These are phyloP conservation scores for Ustilago bromivora DNA, from an alignment of 1,284 basidiomycete genomes.

Conservation along the genomic window DNA sequence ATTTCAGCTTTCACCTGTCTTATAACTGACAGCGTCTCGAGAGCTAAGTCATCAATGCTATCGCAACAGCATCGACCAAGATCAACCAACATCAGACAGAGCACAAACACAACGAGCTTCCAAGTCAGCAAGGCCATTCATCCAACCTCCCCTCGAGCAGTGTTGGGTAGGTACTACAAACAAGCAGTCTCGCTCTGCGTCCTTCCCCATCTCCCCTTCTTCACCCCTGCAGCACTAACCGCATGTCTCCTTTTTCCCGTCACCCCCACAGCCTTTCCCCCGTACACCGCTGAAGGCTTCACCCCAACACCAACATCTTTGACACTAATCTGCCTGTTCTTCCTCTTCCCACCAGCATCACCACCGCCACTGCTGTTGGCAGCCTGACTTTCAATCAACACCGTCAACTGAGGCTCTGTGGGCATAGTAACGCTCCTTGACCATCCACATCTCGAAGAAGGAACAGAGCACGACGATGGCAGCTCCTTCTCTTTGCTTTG, in stretches of 20 bases:
- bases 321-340: slow-evolving; percentile 1
- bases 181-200: slow-evolving; percentile 28
- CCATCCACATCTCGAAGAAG: slow-evolving; percentile 15
- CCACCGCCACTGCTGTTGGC: background rate
- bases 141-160: background rate
- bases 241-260: slow-evolving; percentile 10
- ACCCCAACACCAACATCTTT: slow-evolving; percentile 20
- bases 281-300: slow-evolving; percentile 24
- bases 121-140: background rate
- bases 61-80: too few relatives aligned
- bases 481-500: slow-evolving; percentile 36
- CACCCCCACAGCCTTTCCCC: background rate
- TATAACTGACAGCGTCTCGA: too few relatives aligned
- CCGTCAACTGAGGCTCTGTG: slow-evolving; percentile 14
- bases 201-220: slow-evolving; percentile 13
- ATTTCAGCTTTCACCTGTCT: background rate
- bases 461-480: slow-evolving; percentile 37
- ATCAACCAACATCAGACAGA: background rate
- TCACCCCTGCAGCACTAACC: background rate
- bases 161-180: background rate
- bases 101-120: background rate
- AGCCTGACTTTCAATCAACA: slow-evolving; percentile 26
- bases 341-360: background rate
- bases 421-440: slow-evolving; percentile 26
- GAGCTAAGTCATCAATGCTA: too few relatives aligned